Conservation (phyloP, 208 protist species). For the Porcisia deanei region DNA sequence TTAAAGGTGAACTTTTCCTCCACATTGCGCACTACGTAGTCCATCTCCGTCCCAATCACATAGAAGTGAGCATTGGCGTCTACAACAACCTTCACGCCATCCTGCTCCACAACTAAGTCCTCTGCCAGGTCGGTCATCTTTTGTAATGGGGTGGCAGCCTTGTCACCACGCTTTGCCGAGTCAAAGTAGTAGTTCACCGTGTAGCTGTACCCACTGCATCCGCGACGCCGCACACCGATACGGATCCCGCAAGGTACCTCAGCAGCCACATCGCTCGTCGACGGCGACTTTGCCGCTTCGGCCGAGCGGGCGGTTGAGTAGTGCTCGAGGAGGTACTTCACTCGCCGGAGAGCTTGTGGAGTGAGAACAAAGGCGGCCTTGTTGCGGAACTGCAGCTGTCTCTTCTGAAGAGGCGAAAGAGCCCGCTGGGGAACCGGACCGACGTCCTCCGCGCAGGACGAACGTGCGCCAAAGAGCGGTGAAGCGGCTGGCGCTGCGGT, state of each 20-base stretch:
- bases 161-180: neutral
- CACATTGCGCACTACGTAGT: slow-evolving; percentile 94
- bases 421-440: slow-evolving; percentile 60
- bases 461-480: slow-evolving; percentile 42
- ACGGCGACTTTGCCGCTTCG: neutral
- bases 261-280: neutral
- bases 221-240: slow-evolving; percentile 93
- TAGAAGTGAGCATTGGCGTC: slow-evolving; percentile 95
- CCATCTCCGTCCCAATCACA: slow-evolving; percentile 97
- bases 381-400: slow-evolving; percentile 75
- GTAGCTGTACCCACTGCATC: slow-evolving; percentile 97
- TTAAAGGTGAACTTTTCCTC: slow-evolving; percentile 97
- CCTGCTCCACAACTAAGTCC: slow-evolving; percentile 88
- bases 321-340: slow-evolving; percentile 76
- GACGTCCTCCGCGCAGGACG: slow-evolving; percentile 77
- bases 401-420: slow-evolving; percentile 79
- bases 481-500: slow-evolving; percentile 2
- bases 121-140: slow-evolving; percentile 14
- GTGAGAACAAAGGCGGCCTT: slow-evolving; percentile 87
- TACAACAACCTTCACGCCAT: slow-evolving; percentile 94
- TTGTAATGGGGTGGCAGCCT: neutral
- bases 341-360: slow-evolving; percentile 76
- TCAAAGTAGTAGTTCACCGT: slow-evolving; percentile 94
- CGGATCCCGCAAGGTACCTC: slow-evolving; percentile 70
- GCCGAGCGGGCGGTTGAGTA: slow-evolving; percentile 15